Evolutionary conservation across 2,329 filamentous ascomycete species (phyloP), one percentile per base, ranked within the genome.

Genomic region (Fusarium annulatum): DNA sequence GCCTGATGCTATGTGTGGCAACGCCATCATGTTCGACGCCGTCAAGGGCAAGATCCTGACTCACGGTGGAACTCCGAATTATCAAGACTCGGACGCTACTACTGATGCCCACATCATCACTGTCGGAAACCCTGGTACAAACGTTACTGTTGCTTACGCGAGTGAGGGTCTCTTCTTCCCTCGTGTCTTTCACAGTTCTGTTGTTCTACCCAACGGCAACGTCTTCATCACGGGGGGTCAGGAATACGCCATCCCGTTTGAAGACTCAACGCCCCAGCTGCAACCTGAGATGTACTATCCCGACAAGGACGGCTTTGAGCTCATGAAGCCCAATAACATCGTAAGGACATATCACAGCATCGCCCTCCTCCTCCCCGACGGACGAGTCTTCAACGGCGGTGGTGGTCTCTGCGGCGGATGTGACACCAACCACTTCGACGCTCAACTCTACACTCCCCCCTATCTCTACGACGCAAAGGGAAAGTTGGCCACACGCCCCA

Each of bases 21-120:
- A 85, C 58, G 85, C 85, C 14, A 83, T 88, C 71, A 89, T 90
- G 87, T 90, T 86, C 69, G 88, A 90, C 71, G 87, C 88, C 33
- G 85, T 88, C 63, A 84, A 85, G 5, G 88, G 88, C 39, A 88
- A 89, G 78, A 89, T 90, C 28, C 80, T 90, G 11, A 85, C 86
- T 0, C 78, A 84, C 4, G 88, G 88, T 21, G 88, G 88, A 23
- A 79, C 84, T 7, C 80, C 83, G 0, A 79, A 82, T 43, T 89
- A 89, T 73, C 80, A 85, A n/a, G 74, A 84, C 60, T 80, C 80
- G n/a, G 67, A 79, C 9, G 85, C 85, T 4, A 84, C 84, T 1
- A 79, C 78, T 5, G 83, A 84, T 69, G 86, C 86, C 0, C 84
- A 88, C 72, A 72, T 89, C 70, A 86, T 88, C 49, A 88, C 86